Evolutionary conservation across 768 basidiomycete species (phyloP), one percentile per base, ranked within the genome.

Genomic region (Lentinula aciculospora): DNA sequence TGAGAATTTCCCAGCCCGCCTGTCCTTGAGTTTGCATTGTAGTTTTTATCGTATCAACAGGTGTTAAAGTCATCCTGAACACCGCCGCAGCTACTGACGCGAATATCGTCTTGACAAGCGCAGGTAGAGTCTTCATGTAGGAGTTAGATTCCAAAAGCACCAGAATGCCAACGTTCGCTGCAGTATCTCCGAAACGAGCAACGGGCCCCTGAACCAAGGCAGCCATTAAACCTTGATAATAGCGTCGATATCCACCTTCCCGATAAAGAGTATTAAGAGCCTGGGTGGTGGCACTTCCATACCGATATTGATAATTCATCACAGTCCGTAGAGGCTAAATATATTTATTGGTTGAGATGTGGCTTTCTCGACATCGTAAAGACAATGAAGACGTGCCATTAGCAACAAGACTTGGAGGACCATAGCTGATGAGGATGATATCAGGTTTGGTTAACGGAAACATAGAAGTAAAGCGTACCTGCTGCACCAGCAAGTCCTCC

Each of bases 261-360:
- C 71, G 71, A 67, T 88, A 88, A 17, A 95, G 83, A 3, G 82
- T 91, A 48, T 71, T 69, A 57, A 79, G 81, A 12, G 90, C 86
- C 37, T 79, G 71, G 0, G 83, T 83, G 5, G 84, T 84, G 1
- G 84, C 81, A 2, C 87, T 88, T n/a, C 94, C 94, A 67, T 84
- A 94, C 54, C 88, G 83, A 69, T 94, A 94, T 73, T 94, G 93
- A 67, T 91, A 97, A 76, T 98, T 98, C 96, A 98, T 98, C 56
- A 94, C 80, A 2, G 95, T 97, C n/a, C 93, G 83, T n/a, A 96
- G 71, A 4, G 93, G 94, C 88, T 88, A 55, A 12, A 42, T 47
- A 27, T 28, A n/a, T 36, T 25, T 12, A 60, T 40, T 60, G 57
- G 63, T 25, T 2, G 4, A 27, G 23, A 15, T 32, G 27, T 40